Percentiles rank a stretch among this genome's conserved stretches.
Conservation (phyloP, 1,284 basidiomycete genomes). For the Erythrobasidium hasegawianum region DNA sequence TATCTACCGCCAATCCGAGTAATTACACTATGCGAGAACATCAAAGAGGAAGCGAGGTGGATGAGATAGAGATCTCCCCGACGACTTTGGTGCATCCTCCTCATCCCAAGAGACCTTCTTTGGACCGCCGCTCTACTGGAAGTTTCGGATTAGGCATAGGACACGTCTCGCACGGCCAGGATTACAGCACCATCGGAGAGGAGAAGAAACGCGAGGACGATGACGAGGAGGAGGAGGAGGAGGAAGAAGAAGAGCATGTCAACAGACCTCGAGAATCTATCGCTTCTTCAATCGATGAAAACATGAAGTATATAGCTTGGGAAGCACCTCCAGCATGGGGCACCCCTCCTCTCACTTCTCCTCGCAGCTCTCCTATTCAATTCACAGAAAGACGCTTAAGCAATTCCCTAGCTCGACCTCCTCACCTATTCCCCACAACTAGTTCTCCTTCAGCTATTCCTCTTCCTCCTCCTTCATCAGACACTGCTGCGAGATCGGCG, state of each 20-base stretch:
- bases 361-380: conserved; percentile 7
- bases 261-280: background rate
- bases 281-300: conserved; percentile 19
- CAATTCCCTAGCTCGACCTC: conserved; percentile 14
- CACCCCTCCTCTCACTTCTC: conserved; percentile 1
- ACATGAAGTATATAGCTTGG: conserved; percentile 19
- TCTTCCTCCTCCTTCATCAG: too few relatives aligned
- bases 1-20: too few relatives aligned
- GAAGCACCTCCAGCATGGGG: conserved; percentile 22
- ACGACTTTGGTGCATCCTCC: too few relatives aligned
- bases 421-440: background rate
- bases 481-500: too few relatives aligned
- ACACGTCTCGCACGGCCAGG: background rate
- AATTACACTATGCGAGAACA: too few relatives aligned
- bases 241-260: background rate
- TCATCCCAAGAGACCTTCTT: too few relatives aligned
- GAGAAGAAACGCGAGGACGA: conserved; percentile 5
- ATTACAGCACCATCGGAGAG: background rate
- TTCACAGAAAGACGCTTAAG: conserved; percentile 24
- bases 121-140: too few relatives aligned
- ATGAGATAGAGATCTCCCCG: too few relatives aligned
- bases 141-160: too few relatives aligned
- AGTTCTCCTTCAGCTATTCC: too few relatives aligned
- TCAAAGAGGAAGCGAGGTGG: too few relatives aligned
- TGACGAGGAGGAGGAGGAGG: conserved; percentile 7